Evolutionary conservation across 441 rosid genomes (phyloP), one percentile per base, ranked within the genome.

Genomic region (Adansonia gregorii): DNA sequence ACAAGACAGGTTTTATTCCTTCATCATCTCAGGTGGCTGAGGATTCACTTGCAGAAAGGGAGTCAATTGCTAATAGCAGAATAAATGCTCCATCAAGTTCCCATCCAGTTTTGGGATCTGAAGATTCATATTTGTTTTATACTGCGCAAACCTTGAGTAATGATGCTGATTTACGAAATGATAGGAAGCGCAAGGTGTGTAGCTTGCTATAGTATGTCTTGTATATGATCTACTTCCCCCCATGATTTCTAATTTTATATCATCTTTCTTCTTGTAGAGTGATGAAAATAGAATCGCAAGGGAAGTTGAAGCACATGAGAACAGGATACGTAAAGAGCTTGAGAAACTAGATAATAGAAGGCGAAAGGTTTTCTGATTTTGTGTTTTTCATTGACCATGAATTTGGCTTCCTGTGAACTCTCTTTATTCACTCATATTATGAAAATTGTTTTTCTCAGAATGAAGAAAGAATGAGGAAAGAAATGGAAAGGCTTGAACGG

Each of bases 401-500:
- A 7, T 56, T 73, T 68, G 59, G 58, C 22, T 46, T 19, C 67
- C 49, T 76, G 27, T 9, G 48, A 3, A 46, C 55, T 72, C 15
- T 3, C 15, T 72, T 56, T 72, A 35, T 39, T 27, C 67, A 54
- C 72, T 85, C 55, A 82, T 81, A 70, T 77, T 74, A 27, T 77
- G 70, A 77, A 49, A 54, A 27, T 70, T 83, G 69, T 78, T 22
- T 10, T 65, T 82, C 69, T 52, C 79, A 94, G 99, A 90, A 80
- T 81, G 99, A 97, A 83, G 98, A 97, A 82, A 90, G 91, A 71
- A 68, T 87, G 83, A 92, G 63, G 81, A 97, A 91, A 82, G 98
- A 93, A 86, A 93, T 92, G 93, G 98, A 97, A 84, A 93, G 88
- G 84, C 88, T 74, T 65, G 97, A 92, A 77, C 99, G 98, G 82